A percentile compares a stretch with the other conserved stretches of the same genome.
These are phyloP conservation scores for Penicillium crystallinum DNA, from an alignment of 495 filamentous ascomycete species.

Conservation along the genomic window DNA sequence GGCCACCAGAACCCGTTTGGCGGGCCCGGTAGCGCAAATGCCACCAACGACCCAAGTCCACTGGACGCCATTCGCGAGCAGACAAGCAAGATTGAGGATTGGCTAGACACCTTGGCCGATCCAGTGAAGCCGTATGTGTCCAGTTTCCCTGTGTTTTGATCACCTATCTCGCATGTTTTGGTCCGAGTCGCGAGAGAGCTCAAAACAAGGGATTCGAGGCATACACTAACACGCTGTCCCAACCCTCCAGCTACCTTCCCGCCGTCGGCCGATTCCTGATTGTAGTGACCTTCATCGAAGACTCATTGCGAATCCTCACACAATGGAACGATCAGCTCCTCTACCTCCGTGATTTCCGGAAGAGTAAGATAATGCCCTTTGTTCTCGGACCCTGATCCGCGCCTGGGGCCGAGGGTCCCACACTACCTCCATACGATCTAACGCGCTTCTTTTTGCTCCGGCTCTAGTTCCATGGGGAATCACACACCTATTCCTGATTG, in stretches of 20 bases:
- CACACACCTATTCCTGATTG: conserved; percentile 87
- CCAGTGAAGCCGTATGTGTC: conserved; percentile 90
- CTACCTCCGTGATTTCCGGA: conserved; percentile 87
- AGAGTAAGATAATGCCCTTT: conserved; percentile 58
- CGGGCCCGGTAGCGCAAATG: conserved; percentile 54
- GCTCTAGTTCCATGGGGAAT: conserved; percentile 76
- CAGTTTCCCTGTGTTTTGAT: background rate
- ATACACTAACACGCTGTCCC: conserved; percentile 34
- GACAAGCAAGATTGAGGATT: conserved; percentile 96
- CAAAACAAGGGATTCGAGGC: conserved; percentile 21
- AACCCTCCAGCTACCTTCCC: conserved; percentile 71
- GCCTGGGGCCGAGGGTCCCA: background rate
- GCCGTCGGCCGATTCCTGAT: conserved; percentile 96
- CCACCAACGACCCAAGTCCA: conserved; percentile 72
- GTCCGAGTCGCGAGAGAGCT: background rate
- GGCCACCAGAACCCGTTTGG: conserved; percentile 73
- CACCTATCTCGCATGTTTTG: background rate
- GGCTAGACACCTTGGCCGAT: conserved; percentile 81
- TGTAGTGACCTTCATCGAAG: conserved; percentile 97
- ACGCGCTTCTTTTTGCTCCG: conserved; percentile 4
- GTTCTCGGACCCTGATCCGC: conserved; percentile 6
- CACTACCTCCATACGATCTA: conserved; percentile 9
- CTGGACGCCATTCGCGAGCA: conserved; percentile 89
- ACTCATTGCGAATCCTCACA: conserved; percentile 91
- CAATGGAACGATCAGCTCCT: conserved; percentile 96